Evolutionary conservation across 179 eudicot genomes (phyloP).

Genomic region (Sideroxylon spinosum): DNA sequence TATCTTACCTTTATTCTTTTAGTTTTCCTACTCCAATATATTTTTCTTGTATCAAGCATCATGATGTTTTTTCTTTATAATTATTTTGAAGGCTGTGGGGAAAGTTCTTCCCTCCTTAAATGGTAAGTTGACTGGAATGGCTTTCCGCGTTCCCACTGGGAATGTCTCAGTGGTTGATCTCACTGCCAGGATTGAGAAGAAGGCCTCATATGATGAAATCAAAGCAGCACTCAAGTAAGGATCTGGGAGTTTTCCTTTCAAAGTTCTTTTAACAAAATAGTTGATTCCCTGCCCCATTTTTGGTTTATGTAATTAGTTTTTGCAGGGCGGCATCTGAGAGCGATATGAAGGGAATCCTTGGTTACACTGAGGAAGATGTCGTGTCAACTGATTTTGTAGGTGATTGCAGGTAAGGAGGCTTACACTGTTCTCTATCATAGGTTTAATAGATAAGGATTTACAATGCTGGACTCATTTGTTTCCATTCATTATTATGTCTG

Average conservation of each 20-base stretch:
- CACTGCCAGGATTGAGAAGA: slow-evolving; percentile 51
- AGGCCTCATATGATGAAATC: slow-evolving; percentile 46
- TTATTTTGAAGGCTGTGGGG: slow-evolving; percentile 43
- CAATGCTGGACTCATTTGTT: not conserved
- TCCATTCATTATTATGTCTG: too few species aligned
- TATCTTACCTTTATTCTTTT: too few species aligned
- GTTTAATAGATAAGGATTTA: not conserved
- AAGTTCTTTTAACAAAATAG: not conserved
- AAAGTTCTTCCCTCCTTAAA: slow-evolving; percentile 53
- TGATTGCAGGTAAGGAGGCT: slow-evolving; percentile 32
- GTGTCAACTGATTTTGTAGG: slow-evolving; percentile 47
- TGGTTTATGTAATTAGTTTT: not conserved
- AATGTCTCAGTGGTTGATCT: slow-evolving; percentile 59
- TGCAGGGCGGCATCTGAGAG: slow-evolving; percentile 37
- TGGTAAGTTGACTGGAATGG: slow-evolving; percentile 62
- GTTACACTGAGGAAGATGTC: slow-evolving; percentile 49
- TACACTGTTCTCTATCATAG: not conserved
- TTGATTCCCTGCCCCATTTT: not conserved
- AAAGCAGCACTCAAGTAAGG: slow-evolving; percentile 52
- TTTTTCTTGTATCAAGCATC: not conserved
- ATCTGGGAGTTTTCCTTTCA: not conserved
- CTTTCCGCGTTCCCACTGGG: slow-evolving; percentile 56
- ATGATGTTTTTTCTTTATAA: not conserved
- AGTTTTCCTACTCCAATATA: too few species aligned
- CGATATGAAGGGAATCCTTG: slow-evolving; percentile 39